phyloP scores from a whole-genome alignment of 345 rosid species.

The Pistacia vera region DNA sequence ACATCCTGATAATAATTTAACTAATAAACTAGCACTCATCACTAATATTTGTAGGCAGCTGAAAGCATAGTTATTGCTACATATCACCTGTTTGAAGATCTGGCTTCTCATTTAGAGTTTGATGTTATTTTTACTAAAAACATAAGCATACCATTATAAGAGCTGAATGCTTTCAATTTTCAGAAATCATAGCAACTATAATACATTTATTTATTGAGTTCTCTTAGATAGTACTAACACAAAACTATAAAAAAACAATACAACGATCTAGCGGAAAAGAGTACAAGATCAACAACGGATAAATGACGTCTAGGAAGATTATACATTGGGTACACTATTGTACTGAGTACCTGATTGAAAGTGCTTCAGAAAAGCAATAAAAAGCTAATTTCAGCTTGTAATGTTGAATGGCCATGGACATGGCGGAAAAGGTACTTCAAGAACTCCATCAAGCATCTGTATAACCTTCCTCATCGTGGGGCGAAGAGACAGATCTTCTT shows the following conservation, averaged over 20 bases:
- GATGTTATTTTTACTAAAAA: neutral
- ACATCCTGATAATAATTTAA: no score
- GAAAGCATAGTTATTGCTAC: neutral
- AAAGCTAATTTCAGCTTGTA: neutral
- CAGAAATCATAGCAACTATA: neutral
- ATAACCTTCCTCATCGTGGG: constrained; percentile 9
- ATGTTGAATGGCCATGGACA: neutral
- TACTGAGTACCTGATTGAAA: no score
- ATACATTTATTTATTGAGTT: no score
- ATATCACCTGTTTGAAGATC: neutral
- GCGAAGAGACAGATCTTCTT: constrained; percentile 5
- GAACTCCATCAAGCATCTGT: constrained; percentile 2
- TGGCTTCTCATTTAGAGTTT: neutral
- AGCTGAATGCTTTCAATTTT: neutral
- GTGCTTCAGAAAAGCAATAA: no score
- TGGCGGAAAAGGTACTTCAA: neutral
- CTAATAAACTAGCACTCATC: no score
- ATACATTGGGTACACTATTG: no score
- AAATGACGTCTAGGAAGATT: no score
- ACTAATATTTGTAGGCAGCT: neutral
- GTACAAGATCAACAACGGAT: no score
- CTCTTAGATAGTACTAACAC: no score
- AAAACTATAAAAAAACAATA: no score
- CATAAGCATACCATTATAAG: neutral
- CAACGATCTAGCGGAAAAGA: no score